Conservation (phyloP, 2,329 filamentous ascomycete species). For the Fusarium beomiforme region DNA sequence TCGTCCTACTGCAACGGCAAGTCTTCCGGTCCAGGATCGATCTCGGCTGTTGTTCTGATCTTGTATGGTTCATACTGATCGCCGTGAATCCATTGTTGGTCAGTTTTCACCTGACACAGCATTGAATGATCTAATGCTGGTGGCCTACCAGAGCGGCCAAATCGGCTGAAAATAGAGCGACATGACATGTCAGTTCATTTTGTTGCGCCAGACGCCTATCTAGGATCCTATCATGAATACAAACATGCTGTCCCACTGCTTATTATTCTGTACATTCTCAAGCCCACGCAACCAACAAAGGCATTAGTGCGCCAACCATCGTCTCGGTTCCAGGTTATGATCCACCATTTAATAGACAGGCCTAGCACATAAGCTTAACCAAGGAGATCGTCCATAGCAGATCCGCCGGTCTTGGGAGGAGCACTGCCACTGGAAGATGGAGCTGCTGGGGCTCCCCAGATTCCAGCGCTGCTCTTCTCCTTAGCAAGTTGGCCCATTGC, state of each 20-base stretch:
- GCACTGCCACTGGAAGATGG: constrained; percentile 42
- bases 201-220: constrained; percentile 57
- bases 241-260: constrained; percentile 42
- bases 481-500: constrained; percentile 96
- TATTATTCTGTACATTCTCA: constrained; percentile 38
- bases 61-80: constrained; percentile 12
- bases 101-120: constrained; percentile 28
- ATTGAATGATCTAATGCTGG: constrained; percentile 25
- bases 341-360: constrained; percentile 11
- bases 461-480: constrained; percentile 93
- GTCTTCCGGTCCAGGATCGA: constrained; percentile 11
- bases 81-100: constrained; percentile 1
- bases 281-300: constrained; percentile 6
- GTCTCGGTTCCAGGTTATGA: constrained; percentile 29
- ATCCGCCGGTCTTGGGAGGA: constrained; percentile 48
- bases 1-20: constrained; percentile 17
- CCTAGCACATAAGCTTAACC: constrained; percentile 46
- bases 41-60: constrained; percentile 1
- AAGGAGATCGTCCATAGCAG: constrained; percentile 60
- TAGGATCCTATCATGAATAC: constrained; percentile 50
- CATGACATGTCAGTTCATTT: constrained; percentile 49
- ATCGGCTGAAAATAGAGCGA: constrained; percentile 34
- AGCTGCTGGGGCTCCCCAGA: constrained; percentile 80
- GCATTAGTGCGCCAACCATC: constrained; percentile 7
- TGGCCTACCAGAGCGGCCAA: neutral